Evolutionary conservation across 495 filamentous ascomycete species (phyloP).

Genomic region (Neurospora sp.): DNA sequence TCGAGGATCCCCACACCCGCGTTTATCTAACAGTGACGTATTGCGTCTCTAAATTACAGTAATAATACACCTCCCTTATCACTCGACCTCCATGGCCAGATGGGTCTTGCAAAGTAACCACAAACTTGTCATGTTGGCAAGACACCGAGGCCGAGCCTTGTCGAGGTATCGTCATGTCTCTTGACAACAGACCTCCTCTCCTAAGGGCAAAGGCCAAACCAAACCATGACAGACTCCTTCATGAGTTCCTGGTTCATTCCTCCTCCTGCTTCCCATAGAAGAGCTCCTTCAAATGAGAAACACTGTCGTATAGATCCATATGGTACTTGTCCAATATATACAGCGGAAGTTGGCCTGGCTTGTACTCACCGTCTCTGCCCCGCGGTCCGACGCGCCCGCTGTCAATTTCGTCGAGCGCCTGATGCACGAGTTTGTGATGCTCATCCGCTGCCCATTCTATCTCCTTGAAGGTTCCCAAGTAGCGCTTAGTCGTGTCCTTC

Average conservation of each 20-base stretch:
- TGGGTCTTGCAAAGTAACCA: background rate
- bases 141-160: background rate
- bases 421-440: background rate
- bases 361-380: background rate
- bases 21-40: background rate
- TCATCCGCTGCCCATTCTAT: background rate
- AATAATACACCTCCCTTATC: background rate
- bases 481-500: background rate
- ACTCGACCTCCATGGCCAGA: background rate
- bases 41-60: background rate
- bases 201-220: background rate
- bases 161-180: background rate
- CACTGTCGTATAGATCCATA: too few species aligned
- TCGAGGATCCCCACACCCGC: background rate
- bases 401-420: background rate
- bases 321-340: background rate
- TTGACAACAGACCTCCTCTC: background rate
- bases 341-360: background rate
- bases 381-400: background rate
- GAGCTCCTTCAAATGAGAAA: background rate
- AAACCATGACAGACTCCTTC: background rate
- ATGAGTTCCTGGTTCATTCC: background rate
- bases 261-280: background rate
- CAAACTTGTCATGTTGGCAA: background rate
- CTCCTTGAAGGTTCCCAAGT: too few species aligned